phyloP scores from a whole-genome alignment of 176 grass and related monocot species.

The Carex parvula region DNA sequence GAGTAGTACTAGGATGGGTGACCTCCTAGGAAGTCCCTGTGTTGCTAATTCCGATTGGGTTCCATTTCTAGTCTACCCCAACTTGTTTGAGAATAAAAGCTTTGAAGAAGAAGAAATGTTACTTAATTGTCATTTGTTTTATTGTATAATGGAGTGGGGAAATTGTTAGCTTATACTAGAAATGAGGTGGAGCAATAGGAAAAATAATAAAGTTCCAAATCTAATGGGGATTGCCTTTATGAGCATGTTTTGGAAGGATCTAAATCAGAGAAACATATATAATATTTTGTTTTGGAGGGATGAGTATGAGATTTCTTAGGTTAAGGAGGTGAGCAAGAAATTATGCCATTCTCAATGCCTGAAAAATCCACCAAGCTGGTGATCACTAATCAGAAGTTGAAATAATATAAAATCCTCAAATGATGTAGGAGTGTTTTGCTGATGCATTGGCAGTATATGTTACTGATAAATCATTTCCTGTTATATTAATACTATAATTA shows the following conservation, averaged over 20 bases:
- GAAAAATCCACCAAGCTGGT: neutral
- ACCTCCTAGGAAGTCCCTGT: too few species aligned
- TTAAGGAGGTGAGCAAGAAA: neutral
- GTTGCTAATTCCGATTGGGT: too few species aligned
- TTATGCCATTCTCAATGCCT: neutral
- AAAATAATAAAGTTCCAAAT: neutral
- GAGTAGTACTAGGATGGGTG: too few species aligned
- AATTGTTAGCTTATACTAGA: neutral
- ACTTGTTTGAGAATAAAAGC: neutral
- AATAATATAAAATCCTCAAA: neutral
- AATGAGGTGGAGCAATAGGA: neutral
- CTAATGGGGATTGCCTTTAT: neutral
- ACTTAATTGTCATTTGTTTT: neutral
- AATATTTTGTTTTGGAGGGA: neutral
- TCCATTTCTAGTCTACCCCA: too few species aligned
- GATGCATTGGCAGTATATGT: neutral
- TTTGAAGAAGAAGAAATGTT: too few species aligned
- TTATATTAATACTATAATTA: neutral
- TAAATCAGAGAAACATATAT: neutral
- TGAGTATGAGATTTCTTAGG: neutral
- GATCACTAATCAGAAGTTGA: neutral
- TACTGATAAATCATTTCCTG: neutral
- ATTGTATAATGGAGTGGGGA: neutral
- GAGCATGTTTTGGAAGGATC: neutral
- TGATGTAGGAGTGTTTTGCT: neutral